Base-by-base conservation (phyloP, 352 stramenopile species). In the Detonula confervacea region DNA sequence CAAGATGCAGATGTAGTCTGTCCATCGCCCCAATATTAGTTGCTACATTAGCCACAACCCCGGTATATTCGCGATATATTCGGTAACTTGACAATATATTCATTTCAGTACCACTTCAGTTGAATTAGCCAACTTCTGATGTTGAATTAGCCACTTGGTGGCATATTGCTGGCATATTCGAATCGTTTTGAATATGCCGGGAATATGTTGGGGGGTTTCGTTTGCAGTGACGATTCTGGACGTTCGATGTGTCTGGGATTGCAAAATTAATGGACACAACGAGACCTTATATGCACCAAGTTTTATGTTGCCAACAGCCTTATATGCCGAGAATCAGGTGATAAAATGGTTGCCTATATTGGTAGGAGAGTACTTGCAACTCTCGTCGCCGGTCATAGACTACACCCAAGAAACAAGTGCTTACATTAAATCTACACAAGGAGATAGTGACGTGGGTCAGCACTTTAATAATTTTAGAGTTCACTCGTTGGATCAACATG, bases 401-500 rank as follows among this genome's bases (percentile, higher is more conserved):
- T 79, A 79, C 42, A 62, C 70, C 27, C 27, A 42, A 54, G 51
- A 72, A 4, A 1, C 22, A 12, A 16, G 25, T 11, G 24, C 16
- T 1, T 77, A 64, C 5, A 72, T 78, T 25, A 70, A 63, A 22
- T 37, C 6, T 47, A 67, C n/a, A 30, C 52, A 65, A 25, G 37
- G n/a, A 20, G 81, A 90, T 51, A 59, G 55, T 29, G 77, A 90
- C 70, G 47, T 81, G 55, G 84, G 68, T 25, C 63, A 88, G 62
- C 70, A 73, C 61, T 89, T 90, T 46, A 42, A 83, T 2, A 90
- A 88, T 54, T 85, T 80, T 51, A 8, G 42, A 0, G 27, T 90
- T 4, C 66, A 88, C 68, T 20, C 54, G 22, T 33, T 33, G 1
- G 18, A 87, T 9, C 14, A 52, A 20, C 22, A 54, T 35, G 65